Evolutionary conservation across 2,329 filamentous ascomycete species (phyloP).

Genomic region (Aspergillus cejpii): DNA sequence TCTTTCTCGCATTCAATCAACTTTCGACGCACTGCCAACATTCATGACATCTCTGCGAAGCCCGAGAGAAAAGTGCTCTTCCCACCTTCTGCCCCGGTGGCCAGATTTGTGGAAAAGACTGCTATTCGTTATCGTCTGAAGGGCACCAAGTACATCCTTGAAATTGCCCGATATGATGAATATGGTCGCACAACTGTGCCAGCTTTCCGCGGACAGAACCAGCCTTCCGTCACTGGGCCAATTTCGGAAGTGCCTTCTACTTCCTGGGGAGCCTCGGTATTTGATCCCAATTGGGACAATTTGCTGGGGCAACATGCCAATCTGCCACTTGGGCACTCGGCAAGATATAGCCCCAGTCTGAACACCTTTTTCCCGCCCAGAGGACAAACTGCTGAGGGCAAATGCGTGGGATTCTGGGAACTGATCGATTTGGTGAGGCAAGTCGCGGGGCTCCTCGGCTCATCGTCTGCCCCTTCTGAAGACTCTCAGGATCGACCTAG

Average conservation of each 20-base stretch:
- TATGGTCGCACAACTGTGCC: slow-evolving; percentile 19
- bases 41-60: slow-evolving; percentile 19
- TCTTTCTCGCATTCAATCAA: slow-evolving; percentile 27
- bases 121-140: slow-evolving; percentile 36
- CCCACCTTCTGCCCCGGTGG: slow-evolving; percentile 21
- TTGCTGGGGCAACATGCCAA: slow-evolving; percentile 34
- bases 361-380: slow-evolving; percentile 33
- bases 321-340: slow-evolving; percentile 29
- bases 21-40: slow-evolving; percentile 17
- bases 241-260: slow-evolving; percentile 23
- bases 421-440: slow-evolving; percentile 33
- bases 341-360: slow-evolving; percentile 28
- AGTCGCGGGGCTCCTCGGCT: slow-evolving; percentile 29
- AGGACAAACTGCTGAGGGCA: slow-evolving; percentile 11
- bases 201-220: slow-evolving; percentile 11
- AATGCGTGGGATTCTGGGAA: slow-evolving; percentile 29
- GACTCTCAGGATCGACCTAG: background rate
- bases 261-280: slow-evolving; percentile 36
- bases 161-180: slow-evolving; percentile 40
- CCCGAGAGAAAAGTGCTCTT: slow-evolving; percentile 30
- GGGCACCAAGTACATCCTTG: slow-evolving; percentile 38
- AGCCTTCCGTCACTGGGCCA: slow-evolving; percentile 4
- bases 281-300: slow-evolving; percentile 38
- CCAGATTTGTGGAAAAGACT: slow-evolving; percentile 35
- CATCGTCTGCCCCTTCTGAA: slow-evolving; percentile 9